phyloP scores from a whole-genome alignment of 1,284 basidiomycete genomes.

The Puccinia horiana region DNA sequence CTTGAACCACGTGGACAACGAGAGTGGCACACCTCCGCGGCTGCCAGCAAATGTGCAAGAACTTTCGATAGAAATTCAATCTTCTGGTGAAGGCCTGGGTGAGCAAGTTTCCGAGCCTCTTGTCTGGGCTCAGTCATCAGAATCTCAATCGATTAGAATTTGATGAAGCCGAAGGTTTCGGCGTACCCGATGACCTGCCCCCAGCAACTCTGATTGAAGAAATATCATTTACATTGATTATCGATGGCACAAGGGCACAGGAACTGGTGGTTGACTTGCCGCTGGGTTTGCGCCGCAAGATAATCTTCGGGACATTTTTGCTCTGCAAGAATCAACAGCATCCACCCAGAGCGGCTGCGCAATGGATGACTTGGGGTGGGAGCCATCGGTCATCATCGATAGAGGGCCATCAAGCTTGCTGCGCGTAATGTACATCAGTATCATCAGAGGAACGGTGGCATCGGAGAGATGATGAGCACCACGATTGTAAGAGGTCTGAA shows the following conservation, averaged over 20 bases:
- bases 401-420: slow-evolving; percentile 2
- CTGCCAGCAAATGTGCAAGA: neutral
- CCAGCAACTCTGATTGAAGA: neutral
- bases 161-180: slow-evolving; percentile 5
- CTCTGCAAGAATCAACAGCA: neutral
- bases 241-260: neutral
- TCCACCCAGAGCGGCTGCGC: neutral
- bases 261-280: neutral
- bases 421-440: neutral
- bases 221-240: neutral
- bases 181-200: neutral
- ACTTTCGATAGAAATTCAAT: slow-evolving; percentile 15
- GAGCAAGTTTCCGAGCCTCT: neutral
- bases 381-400: neutral
- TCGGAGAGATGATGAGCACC: neutral
- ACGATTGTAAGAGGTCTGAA: neutral
- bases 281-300: neutral
- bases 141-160: neutral
- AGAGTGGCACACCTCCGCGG: neutral
- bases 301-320: slow-evolving; percentile 1
- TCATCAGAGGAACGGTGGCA: neutral
- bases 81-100: neutral
- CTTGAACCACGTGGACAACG: slow-evolving; percentile 1
- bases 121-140: neutral
- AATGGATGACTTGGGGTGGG: neutral